Base-by-base conservation (phyloP, 768 basidiomycete genomes). In the Suillus sp. region DNA sequence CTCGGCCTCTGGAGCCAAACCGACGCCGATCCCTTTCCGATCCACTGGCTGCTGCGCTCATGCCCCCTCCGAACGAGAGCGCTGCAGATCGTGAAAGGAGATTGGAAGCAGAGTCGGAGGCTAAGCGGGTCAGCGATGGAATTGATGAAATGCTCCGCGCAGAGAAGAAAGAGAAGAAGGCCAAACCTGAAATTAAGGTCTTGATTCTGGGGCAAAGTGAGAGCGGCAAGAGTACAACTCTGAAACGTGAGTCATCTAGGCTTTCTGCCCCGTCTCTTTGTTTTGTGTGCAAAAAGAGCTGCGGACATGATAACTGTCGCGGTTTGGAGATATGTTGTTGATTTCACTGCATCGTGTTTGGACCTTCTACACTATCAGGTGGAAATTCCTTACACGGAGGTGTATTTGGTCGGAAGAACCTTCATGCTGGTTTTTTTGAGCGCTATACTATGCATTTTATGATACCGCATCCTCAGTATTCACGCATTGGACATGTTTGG, bases 151-250 rank as follows among this genome's bases (percentile, higher is more conserved):
- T 88, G 84, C 79, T 95, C 71, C 83, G 84, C 63, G 78, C 80
- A 67, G 92, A 93, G 69, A 77, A 82, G 63, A 82, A 80, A 61
- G 86, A 89, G 66, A 87, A 83, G 77, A 87, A 83, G 74, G 72
- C 75, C 43, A 86, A 82, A 66, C 80, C 85, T 66, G 86, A 87
- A 70, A 85, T 93, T 75, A 89, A 88, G 71, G 85, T 94, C 59
- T 79, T 94, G 61, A 81, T 94, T 65, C 85, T 94, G 47, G 92
- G 92, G 59, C 92, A 94, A 82, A 93, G 92, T 65, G 92, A 93
- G 81, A 92, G 90, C 70, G 92, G 92, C 45, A 94, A 93, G 81
- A 92, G 90, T 72, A 94, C 92, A 10, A 92, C 91, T 9, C 81
- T 93, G 69, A 93, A 93, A 79, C 92, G 92, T 93, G 81, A 85